A percentile compares a stretch with the other conserved stretches of the same genome.
phyloP scores from a whole-genome alignment of 495 filamentous ascomycete species.

The Chaetomium fimeti region DNA sequence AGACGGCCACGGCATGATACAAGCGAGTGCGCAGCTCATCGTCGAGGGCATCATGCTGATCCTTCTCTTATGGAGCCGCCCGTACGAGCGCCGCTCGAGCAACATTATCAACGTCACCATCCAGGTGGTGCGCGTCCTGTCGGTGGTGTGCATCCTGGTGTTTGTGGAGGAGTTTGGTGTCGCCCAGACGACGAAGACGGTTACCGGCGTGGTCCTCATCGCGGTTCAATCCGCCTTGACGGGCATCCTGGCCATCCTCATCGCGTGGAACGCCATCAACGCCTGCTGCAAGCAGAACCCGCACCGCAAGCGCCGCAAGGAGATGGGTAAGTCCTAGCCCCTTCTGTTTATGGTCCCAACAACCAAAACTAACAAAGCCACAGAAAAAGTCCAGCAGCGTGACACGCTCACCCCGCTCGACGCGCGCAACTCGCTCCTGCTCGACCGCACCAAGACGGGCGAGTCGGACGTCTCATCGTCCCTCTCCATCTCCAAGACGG shows the following conservation, averaged over 20 bases:
- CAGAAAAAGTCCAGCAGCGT: slow-evolving; percentile 80
- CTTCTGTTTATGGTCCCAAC: background rate
- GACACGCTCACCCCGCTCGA: slow-evolving; percentile 88
- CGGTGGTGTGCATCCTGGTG: slow-evolving; percentile 82
- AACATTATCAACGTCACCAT: slow-evolving; percentile 95
- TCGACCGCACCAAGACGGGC: slow-evolving; percentile 43
- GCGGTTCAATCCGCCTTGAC: slow-evolving; percentile 84
- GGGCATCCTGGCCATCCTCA: slow-evolving; percentile 79
- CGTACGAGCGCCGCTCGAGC: slow-evolving; percentile 78
- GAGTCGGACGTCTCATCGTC: slow-evolving; percentile 28
- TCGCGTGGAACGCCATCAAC: slow-evolving; percentile 84
- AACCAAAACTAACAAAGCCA: slow-evolving; percentile 24
- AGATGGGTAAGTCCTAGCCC: slow-evolving; percentile 61
- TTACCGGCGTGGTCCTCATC: slow-evolving; percentile 83
- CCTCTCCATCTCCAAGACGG: slow-evolving; percentile 37
- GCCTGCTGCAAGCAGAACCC: slow-evolving; percentile 83
- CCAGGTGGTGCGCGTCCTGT: slow-evolving; percentile 89
- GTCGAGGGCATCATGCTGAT: slow-evolving; percentile 70
- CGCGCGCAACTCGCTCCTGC: slow-evolving; percentile 85
- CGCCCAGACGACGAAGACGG: slow-evolving; percentile 89
- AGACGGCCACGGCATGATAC: slow-evolving; percentile 80
- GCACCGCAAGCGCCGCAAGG: slow-evolving; percentile 78
- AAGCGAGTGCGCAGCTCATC: slow-evolving; percentile 74
- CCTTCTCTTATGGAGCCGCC: slow-evolving; percentile 78
- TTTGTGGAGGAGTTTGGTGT: slow-evolving; percentile 94